Conservation (phyloP, 1,284 basidiomycete species). For the Filobasidium uniguttulatum region DNA sequence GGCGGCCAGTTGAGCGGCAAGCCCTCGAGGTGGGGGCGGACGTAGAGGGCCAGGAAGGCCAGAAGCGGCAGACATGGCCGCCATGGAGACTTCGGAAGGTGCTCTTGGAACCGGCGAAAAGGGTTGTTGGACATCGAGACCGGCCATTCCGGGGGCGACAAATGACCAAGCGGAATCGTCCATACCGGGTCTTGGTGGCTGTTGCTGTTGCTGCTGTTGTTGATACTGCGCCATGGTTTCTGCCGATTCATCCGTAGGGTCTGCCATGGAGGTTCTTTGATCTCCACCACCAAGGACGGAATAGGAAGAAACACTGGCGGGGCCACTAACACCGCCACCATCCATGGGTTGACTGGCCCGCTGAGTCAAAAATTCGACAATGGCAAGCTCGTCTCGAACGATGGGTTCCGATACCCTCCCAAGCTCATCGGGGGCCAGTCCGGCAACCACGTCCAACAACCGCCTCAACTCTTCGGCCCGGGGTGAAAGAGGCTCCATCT, state of each 20-base stretch:
- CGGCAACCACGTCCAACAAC: slow-evolving; percentile 37
- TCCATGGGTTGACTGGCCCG: slow-evolving; percentile 21
- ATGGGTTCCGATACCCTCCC: slow-evolving; percentile 36
- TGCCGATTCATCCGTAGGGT: no score
- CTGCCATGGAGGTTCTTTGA: no score
- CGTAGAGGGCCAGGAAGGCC: slow-evolving; percentile 29
- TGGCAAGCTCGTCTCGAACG: slow-evolving; percentile 38
- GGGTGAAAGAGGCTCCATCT: slow-evolving; percentile 35
- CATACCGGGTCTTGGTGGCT: neutral
- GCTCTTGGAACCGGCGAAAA: slow-evolving; percentile 22
- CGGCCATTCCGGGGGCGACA: slow-evolving; percentile 34
- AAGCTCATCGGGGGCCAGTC: slow-evolving; percentile 32
- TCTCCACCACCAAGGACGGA: no score
- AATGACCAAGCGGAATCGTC: slow-evolving; percentile 30
- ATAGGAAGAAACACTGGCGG: slow-evolving; percentile 13
- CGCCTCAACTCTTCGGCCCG: slow-evolving; percentile 37
- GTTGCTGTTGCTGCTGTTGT: no score
- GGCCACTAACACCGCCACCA: slow-evolving; percentile 6
- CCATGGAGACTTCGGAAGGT: neutral
- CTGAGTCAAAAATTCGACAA: slow-evolving; percentile 37
- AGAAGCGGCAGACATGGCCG: no score
- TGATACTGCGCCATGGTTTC: no score
- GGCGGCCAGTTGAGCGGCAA: slow-evolving; percentile 7
- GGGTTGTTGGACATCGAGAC: slow-evolving; percentile 35
- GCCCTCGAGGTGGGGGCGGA: slow-evolving; percentile 20